A percentile compares a stretch with the other conserved stretches of the same genome.
phyloP scores from a whole-genome alignment of 805 yeast species.

The Cyberlindnera maritima region DNA sequence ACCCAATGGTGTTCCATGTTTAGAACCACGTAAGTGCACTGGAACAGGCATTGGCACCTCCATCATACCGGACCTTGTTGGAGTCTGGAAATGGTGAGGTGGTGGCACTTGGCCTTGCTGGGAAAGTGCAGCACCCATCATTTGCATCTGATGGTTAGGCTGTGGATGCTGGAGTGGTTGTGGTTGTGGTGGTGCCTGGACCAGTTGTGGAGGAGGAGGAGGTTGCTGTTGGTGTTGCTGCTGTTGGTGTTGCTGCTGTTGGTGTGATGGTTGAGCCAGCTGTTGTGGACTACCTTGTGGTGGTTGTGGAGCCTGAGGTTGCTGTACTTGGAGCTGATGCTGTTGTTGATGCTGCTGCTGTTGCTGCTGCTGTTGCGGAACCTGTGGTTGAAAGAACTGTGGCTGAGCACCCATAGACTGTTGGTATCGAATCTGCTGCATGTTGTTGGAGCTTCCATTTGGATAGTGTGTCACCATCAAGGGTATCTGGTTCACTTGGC shows the following conservation, averaged over 20 bases:
- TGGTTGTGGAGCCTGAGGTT: not conserved
- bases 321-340: conserved; percentile 1
- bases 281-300: not conserved
- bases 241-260: not conserved
- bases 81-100: conserved; percentile 24
- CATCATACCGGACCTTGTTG: conserved; percentile 21
- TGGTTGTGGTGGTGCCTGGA: conserved; percentile 10
- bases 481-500: conserved; percentile 15
- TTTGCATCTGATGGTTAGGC: conserved; percentile 8
- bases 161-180: conserved; percentile 7
- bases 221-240: not conserved
- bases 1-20: conserved; percentile 10
- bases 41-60: conserved; percentile 11
- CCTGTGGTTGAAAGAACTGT: conserved; percentile 10
- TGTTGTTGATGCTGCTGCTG: conserved; percentile 15
- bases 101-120: conserved; percentile 7
- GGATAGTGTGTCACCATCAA: conserved; percentile 25
- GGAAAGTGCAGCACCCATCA: not conserved
- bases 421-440: conserved; percentile 20
- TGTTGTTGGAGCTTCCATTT: conserved; percentile 4
- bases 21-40: conserved; percentile 5
- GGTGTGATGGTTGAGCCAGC: conserved; percentile 1
- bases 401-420: conserved; percentile 8
- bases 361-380: conserved; percentile 9
- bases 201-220: conserved; percentile 5